Conservation (phyloP, 2,329 filamentous ascomycete species). For the Penicillium sp. region DNA sequence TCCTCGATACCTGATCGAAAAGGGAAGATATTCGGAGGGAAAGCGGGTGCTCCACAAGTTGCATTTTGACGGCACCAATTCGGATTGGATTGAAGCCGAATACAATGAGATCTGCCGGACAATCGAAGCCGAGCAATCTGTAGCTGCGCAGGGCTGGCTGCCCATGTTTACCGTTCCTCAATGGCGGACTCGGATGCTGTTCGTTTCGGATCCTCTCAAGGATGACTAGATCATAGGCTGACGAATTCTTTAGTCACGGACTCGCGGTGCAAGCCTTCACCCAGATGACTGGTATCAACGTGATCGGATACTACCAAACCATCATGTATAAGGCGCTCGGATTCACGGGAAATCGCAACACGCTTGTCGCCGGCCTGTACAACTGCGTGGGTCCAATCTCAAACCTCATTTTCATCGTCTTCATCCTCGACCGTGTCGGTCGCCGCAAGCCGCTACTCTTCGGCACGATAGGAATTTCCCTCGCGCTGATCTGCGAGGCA, state of each 20-base stretch:
- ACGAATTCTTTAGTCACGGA: conserved; percentile 52
- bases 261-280: conserved; percentile 69
- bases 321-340: conserved; percentile 55
- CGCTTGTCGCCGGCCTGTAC: conserved; percentile 66
- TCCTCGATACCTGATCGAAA: conserved; percentile 47
- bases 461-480: conserved; percentile 60
- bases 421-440: conserved; percentile 61
- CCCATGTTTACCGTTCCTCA: conserved; percentile 51
- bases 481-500: conserved; percentile 66
- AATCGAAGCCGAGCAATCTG: conserved; percentile 64
- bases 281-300: conserved; percentile 57
- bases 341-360: conserved; percentile 59
- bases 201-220: conserved; percentile 16
- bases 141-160: conserved; percentile 54
- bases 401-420: conserved; percentile 59
- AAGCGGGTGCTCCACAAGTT: conserved; percentile 58
- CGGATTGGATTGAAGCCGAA: conserved; percentile 60
- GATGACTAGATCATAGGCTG: conserved; percentile 11
- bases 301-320: conserved; percentile 51
- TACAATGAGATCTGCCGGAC: conserved; percentile 48
- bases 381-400: conserved; percentile 60
- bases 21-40: conserved; percentile 57
- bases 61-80: conserved; percentile 60
- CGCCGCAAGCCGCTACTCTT: conserved; percentile 60
- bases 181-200: conserved; percentile 65